Evolutionary conservation across 2,329 filamentous ascomycete genomes (phyloP).

Genomic region (Paecilomyces formosus): DNA sequence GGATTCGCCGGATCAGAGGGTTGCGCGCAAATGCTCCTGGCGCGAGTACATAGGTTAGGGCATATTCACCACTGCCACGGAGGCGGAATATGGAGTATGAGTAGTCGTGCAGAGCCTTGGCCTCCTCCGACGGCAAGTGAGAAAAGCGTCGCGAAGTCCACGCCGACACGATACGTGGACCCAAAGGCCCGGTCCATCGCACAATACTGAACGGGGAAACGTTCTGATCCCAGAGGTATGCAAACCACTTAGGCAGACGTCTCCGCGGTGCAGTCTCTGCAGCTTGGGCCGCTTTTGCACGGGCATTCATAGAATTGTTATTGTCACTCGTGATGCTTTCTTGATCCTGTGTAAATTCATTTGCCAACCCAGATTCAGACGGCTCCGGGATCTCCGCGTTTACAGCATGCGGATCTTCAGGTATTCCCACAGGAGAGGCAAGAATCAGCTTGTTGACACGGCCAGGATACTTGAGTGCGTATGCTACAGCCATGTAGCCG

Average conservation of each 20-base stretch:
- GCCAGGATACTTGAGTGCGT: slow-evolving; percentile 93
- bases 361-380: slow-evolving; percentile 61
- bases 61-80: slow-evolving; percentile 88
- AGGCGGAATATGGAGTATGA: slow-evolving; percentile 91
- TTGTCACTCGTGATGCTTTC: slow-evolving; percentile 38
- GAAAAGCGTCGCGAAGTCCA: slow-evolving; percentile 93
- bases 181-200: slow-evolving; percentile 79
- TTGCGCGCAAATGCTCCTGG: slow-evolving; percentile 87
- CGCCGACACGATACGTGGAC: slow-evolving; percentile 83
- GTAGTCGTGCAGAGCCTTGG: slow-evolving; percentile 82
- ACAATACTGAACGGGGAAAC: slow-evolving; percentile 90
- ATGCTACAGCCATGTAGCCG: slow-evolving; percentile 90
- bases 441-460: slow-evolving; percentile 93
- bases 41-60: slow-evolving; percentile 82
- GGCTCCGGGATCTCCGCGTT: slow-evolving; percentile 73
- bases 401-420: slow-evolving; percentile 86
- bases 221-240: slow-evolving; percentile 95
- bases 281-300: slow-evolving; percentile 28
- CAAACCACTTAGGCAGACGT: slow-evolving; percentile 75
- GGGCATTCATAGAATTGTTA: slow-evolving; percentile 49
- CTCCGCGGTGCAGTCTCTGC: slow-evolving; percentile 46
- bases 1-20: slow-evolving; percentile 79
- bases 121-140: slow-evolving; percentile 72
- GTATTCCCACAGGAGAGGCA: slow-evolving; percentile 87
- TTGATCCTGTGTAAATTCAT: slow-evolving; percentile 75